Evolutionary conservation across 108 stramenopile species (phyloP).

Genomic region (Parmales sp.): DNA sequence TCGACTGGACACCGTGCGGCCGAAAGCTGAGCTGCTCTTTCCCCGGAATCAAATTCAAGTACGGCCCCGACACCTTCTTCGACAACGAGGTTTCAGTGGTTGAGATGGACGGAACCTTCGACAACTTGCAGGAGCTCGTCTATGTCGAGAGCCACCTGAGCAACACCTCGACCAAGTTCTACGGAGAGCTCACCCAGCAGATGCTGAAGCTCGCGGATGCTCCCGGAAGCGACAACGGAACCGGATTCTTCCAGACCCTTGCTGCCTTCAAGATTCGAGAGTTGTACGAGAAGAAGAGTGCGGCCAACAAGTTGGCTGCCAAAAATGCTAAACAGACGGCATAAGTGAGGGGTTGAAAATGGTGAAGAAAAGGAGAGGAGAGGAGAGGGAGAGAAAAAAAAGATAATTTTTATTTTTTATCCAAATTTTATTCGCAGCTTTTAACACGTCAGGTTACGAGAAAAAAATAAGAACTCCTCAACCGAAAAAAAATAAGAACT

Average conservation of each 20-base stretch:
- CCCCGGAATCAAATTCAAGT: slow-evolving; percentile 88
- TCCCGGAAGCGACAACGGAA: slow-evolving; percentile 90
- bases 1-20: slow-evolving; percentile 79
- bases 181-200: slow-evolving; percentile 88
- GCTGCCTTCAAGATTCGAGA: slow-evolving; percentile 89
- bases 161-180: slow-evolving; percentile 88
- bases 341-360: no score
- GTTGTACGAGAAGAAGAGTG: slow-evolving; percentile 83
- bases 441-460: no score
- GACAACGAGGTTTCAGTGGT: slow-evolving; percentile 72
- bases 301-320: slow-evolving; percentile 47
- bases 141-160: slow-evolving; percentile 87
- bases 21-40: slow-evolving; percentile 78
- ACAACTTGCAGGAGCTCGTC: slow-evolving; percentile 88
- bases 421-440: no score
- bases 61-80: slow-evolving; percentile 74
- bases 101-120: slow-evolving; percentile 93
- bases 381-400: no score
- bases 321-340: no score
- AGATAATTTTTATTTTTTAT: no score
- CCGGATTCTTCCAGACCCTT: slow-evolving; percentile 93
- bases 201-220: slow-evolving; percentile 86
- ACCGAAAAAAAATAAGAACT: no score
- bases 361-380: no score
- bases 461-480: no score